Base-by-base conservation (phyloP, 495 filamentous ascomycete genomes). In the Podospora conica region DNA sequence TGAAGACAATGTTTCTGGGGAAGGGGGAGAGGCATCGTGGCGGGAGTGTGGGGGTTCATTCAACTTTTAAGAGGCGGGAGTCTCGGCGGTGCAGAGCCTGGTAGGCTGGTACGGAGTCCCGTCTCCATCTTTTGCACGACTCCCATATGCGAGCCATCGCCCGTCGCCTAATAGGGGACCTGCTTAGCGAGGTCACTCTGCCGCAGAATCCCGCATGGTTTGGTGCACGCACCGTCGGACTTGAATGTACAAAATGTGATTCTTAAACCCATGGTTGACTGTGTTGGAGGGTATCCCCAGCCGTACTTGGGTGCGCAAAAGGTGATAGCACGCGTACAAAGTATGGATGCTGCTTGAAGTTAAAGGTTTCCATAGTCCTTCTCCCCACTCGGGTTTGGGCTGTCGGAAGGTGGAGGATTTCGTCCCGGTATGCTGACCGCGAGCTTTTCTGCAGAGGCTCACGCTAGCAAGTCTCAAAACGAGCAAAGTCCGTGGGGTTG, bases 31-130 rank as follows among this genome's bases (percentile, higher is more conserved):
- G 55, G 33, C 61, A 61, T 62, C 55, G 62, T 60, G 64, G 70
- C 66, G 68, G 66, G 66, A 70, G 73, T 71, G 73, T 75, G 73
- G 73, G 73, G 73, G 73, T 75, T 74, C 65, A 70, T 65, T 61
- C 61, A 64, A 63, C 55, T 68, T 65, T 66, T 58, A 55, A 68
- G 65, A 28, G 62, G 63, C 21, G 54, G 31, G 40, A 40, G 62
- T 31, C 24, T 62, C 61, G 58, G 69, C 64, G 40, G 62, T 61
- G 63, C 60, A 64, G 40, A 60, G 21, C 40, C 2, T 6, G 6
- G 8, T 6, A 48, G 40, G 15, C 40, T 48, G 40, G 54, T 48
- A 48, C 33, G 33, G 33, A 48, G 33, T 18, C 40, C 40, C 33
- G 15, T 48, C 40, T 48, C 40, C 40, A 48, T 48, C 33, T 48